Evolutionary conservation across 2,329 filamentous ascomycete species (phyloP), one percentile per base, ranked within the genome.

Genomic region (Microdochium bolleyi): DNA sequence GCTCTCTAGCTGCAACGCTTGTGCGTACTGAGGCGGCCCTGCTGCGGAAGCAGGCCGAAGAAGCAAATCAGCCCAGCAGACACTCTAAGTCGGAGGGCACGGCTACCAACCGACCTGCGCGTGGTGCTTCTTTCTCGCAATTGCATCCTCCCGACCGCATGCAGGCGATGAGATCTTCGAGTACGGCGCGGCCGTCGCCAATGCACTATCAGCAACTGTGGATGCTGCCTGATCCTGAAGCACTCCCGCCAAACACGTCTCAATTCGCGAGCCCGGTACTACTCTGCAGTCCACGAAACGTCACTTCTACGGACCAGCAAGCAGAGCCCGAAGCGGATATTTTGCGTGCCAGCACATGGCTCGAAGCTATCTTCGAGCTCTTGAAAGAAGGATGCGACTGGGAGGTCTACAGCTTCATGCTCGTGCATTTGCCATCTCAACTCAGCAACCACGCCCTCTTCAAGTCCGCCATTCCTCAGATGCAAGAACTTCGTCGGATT

Each of bases 401-500:
- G 92, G 91, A 97, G 65, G 75, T 95, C 1, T 96, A 95, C 73
- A 92, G 89, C 68, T 96, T 92, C 64, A 80, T 92, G 19, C 75
- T 99, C 27, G 88, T 90, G 5, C 89, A 96, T 66, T 73, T 96
- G 10, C 88, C 90, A 1, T 87, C 89, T 25, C 92, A 97, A 62
- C 76, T 99, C 22, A 88, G 86, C 67, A 99, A 99, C 61, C 90
- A 94, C 63, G 85, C 89, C 13, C 76, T 97, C 14, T 96, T 96
- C 65, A 79, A 78, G 55, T 84, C 80, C 51, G 83, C 89, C 5
- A 83, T 89, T 37, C 77, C 82, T 2, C 85, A 95, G 55, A 80
- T 99, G 52, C 84, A 87, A 60, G 80, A 86, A 56, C 73, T 97
- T 14, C 82, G 92, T 56, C 83, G 79, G 54, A 74, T 89, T 9